Base-by-base conservation (phyloP, 345 rosid genomes). In the Citrus mangshanensis region DNA sequence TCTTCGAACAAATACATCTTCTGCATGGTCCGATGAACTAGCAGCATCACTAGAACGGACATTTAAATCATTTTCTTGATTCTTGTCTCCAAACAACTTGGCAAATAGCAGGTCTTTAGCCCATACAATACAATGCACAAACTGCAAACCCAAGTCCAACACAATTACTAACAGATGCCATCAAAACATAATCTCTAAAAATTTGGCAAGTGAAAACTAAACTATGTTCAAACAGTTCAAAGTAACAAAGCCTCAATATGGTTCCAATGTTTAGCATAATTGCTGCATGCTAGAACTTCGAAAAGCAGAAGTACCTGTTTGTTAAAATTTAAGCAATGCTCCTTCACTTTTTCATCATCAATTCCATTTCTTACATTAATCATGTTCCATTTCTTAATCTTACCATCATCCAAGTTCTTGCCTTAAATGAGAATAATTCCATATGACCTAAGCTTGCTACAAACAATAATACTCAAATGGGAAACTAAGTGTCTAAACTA, bases 111-210 rank as follows among this genome's bases (percentile, higher is more conserved):
- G 86, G 64, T 97, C 99, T 84, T 93, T 97, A 19, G 99, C 98
- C 99, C 99, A 97, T 22, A 97, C 99, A 74, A 97, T 87, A 82
- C 99, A 97, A 84, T 97, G 99, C 84, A 97, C 93, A 87, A 97
- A 94, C 99, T 97, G 90, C 88, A 88, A 70, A 58, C 59, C 49
- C 28, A 67, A 54, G n/a, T 54, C 46, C 35, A 64, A 18, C 13
- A 38, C 58, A 22, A 42, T 72, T 73, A 30, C 13, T 27, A 18
- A 28, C 14, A 51, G 38, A 69, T 34, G 58, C 30, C 38, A 42
- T 74, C 24, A 6, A 72, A 72, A 34, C 14, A 51, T 25, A 54
- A 30, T 46, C 68, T 25, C 22, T 25, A 54, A 13, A 67, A 79
- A 73, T 54, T 54, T 42, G 54, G 34, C 12, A 46, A 63, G 51